phyloP scores from a whole-genome alignment of 2,329 filamentous ascomycete genomes.

The Pseudocercospora cruenta region DNA sequence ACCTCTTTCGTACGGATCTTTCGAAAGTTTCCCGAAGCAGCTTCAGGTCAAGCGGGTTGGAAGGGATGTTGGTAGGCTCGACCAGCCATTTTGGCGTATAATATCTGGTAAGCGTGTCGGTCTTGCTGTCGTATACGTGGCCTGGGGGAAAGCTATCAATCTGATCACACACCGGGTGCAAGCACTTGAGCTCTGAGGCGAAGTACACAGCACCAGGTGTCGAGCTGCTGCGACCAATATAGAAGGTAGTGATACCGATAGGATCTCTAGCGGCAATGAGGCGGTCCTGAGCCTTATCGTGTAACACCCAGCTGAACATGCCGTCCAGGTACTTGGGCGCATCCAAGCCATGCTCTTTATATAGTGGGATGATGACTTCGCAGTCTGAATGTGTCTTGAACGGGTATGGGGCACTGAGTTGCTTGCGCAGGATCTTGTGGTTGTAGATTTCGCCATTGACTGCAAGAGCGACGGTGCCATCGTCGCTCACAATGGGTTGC shows the following conservation, averaged over 20 bases:
- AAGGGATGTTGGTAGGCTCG: conserved; percentile 77
- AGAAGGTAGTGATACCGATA: conserved; percentile 96
- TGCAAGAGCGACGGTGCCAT: conserved; percentile 83
- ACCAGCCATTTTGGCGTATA: conserved; percentile 87
- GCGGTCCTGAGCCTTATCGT: conserved; percentile 92
- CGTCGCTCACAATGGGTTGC: conserved; percentile 91
- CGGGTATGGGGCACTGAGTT: conserved; percentile 79
- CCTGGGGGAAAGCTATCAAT: conserved; percentile 93
- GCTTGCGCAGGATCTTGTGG: conserved; percentile 91
- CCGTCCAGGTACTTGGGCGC: conserved; percentile 93
- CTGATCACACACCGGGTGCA: conserved; percentile 92
- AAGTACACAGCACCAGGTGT: conserved; percentile 89
- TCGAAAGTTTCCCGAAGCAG: conserved; percentile 80
- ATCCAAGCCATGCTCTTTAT: conserved; percentile 88
- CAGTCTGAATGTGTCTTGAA: conserved; percentile 99
- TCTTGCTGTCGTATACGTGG: conserved; percentile 94
- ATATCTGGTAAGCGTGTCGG: conserved; percentile 81
- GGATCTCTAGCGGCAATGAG: conserved; percentile 93
- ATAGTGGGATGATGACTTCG: conserved; percentile 97
- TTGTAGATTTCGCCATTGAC: conserved; percentile 99
- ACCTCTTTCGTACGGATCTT: conserved; percentile 87
- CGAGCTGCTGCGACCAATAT: conserved; percentile 84
- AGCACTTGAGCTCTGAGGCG: conserved; percentile 92
- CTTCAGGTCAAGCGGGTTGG: conserved; percentile 81
- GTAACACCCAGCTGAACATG: conserved; percentile 99